A percentile compares a stretch with the other conserved stretches of the same genome.
Conservation (phyloP, 2,329 filamentous ascomycete species). For the Harringtonia lauricola region DNA sequence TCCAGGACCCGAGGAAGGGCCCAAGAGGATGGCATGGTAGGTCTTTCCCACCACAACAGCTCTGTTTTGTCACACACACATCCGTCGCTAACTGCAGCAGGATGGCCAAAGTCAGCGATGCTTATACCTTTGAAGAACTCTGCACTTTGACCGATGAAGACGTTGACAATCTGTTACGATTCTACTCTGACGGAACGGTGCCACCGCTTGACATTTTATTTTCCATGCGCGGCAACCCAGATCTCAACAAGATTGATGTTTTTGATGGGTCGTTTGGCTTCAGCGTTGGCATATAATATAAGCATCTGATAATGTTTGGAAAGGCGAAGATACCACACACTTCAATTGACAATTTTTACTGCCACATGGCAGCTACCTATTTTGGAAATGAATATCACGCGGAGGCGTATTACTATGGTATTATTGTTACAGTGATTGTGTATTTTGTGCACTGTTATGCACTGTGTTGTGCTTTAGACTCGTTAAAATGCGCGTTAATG, state of each 20-base stretch:
- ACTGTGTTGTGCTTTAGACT: too few relatives aligned
- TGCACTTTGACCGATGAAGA: constrained; percentile 72
- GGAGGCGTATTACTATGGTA: too few relatives aligned
- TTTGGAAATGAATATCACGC: too few relatives aligned
- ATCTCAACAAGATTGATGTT: constrained; percentile 35
- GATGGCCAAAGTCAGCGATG: constrained; percentile 89
- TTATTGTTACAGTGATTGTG: neutral
- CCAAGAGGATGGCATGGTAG: constrained; percentile 84
- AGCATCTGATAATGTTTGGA: neutral
- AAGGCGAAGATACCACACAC: neutral
- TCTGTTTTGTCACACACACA: neutral
- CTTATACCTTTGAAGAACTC: constrained; percentile 75
- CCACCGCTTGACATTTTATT: constrained; percentile 44
- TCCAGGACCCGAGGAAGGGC: constrained; percentile 60
- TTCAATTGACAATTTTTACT: neutral
- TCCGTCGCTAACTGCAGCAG: constrained; percentile 31
- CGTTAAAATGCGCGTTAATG: too few relatives aligned
- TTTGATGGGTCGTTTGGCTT: constrained; percentile 52
- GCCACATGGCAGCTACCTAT: neutral
- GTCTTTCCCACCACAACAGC: constrained; percentile 16
- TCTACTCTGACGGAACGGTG: constrained; percentile 50
- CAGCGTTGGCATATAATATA: constrained; percentile 31
- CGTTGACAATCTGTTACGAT: constrained; percentile 73
- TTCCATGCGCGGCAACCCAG: constrained; percentile 36
- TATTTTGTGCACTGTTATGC: neutral